Evolutionary conservation across 2,329 filamentous ascomycete genomes (phyloP), one percentile per base, ranked within the genome.

Genomic region (Torrubiella hemipterigena): DNA sequence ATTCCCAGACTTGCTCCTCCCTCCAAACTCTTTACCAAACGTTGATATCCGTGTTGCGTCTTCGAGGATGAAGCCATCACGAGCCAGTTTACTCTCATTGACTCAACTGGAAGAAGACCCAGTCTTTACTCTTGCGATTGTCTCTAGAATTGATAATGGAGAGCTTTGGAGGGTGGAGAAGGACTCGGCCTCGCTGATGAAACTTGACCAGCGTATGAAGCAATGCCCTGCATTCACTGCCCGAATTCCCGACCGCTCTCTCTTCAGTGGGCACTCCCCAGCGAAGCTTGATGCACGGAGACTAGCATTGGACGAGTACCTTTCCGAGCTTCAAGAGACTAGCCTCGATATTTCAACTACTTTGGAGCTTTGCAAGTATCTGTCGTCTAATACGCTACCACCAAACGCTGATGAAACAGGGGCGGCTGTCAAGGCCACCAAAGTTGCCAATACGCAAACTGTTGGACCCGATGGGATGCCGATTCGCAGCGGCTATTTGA

Each of bases 111-210:
- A 95, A 35, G 89, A 94, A 49, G 87, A 95, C 44, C 85, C 87
- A 0, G 89, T 96, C 1, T 95, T 96, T 47, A 94, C 86, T 0
- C 63, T 98, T 32, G 87, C 86, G 13, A 63, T 98, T 21, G 80
- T 85, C 45, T 81, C 81, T 8, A 77, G 87, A 33, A 78, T 77
- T 1, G 76, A 85, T 38, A 63, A 72, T 4, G 72, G 69, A 33
- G 89, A 96, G 51, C 64, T 98, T 9, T 96, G 91, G 89, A 77
- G 89, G 18, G 75, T 94, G 6, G 91, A 98, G 56, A 98, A 98
- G 55, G 85, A 93, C 38, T 81, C 83, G 4, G 62, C 72, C 11
- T 85, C 89, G 17, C 63, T 98, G 17, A 70, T 75, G n/a, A 77
- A 79, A 41, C 65, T 98, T 21, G 89, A 96, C 50, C 71, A 83